Evolutionary conservation across 2,329 filamentous ascomycete species (phyloP).

Genomic region (Ramularia endophylla): DNA sequence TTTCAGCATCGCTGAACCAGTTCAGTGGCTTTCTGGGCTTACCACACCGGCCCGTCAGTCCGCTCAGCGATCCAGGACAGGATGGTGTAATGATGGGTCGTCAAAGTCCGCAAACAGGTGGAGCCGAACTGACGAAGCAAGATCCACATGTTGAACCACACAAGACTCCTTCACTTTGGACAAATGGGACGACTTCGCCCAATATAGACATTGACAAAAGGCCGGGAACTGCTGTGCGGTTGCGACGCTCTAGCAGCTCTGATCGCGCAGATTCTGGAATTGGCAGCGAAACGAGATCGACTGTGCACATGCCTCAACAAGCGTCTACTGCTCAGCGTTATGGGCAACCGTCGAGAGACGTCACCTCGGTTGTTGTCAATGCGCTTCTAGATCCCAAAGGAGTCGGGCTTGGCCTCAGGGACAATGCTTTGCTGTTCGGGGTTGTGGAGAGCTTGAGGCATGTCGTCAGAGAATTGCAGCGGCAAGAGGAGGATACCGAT

Average conservation of each 20-base stretch:
- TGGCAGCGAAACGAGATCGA: slow-evolving; percentile 7
- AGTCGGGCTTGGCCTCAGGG: slow-evolving; percentile 44
- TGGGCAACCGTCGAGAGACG: slow-evolving; percentile 4
- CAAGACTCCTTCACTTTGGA: background rate
- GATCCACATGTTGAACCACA: slow-evolving; percentile 1
- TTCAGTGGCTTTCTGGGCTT: no score
- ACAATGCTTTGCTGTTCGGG: slow-evolving; percentile 48
- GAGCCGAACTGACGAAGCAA: slow-evolving; percentile 2
- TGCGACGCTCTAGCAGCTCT: slow-evolving; percentile 17
- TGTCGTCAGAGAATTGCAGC: slow-evolving; percentile 48
- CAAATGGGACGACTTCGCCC: slow-evolving; percentile 2
- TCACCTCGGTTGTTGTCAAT: slow-evolving; percentile 20
- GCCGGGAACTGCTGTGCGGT: slow-evolving; percentile 2
- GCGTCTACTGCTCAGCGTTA: no score
- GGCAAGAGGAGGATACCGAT: slow-evolving; percentile 45
- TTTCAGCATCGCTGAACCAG: background rate
- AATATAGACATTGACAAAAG: slow-evolving; percentile 3
- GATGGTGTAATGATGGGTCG: no score
- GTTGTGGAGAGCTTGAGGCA: slow-evolving; percentile 50
- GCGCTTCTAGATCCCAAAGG: slow-evolving; percentile 36
- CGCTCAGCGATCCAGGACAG: no score
- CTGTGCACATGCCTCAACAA: no score
- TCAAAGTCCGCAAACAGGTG: no score
- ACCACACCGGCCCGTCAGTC: no score
- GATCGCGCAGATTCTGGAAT: slow-evolving; percentile 30